phyloP scores from a whole-genome alignment of 371 early-diverging fungal species.

The Zopfochytrium polystomum region DNA sequence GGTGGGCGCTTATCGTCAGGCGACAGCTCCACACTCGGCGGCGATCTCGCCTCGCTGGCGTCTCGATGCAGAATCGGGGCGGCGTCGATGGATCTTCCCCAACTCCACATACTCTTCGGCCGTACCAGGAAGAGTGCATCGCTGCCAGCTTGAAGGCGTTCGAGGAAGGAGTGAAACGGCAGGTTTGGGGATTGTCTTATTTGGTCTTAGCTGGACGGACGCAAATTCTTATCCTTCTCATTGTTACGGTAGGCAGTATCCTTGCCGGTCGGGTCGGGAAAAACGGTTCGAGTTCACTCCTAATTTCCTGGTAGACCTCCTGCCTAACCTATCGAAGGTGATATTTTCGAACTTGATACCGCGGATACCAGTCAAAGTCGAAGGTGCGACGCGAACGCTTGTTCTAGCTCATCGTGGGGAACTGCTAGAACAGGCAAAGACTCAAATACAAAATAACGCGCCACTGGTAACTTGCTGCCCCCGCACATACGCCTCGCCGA shows the following conservation, averaged over 20 bases:
- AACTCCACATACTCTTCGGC: no score
- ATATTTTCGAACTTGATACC: constrained; percentile 80
- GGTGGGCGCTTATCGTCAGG: no score
- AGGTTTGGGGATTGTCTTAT: constrained; percentile 79
- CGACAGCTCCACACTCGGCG: no score
- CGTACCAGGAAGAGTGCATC: constrained; percentile 83
- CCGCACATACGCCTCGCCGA: background rate
- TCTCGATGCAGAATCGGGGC: no score
- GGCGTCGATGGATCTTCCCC: no score
- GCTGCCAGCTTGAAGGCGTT: constrained; percentile 52
- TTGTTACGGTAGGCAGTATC: no score
- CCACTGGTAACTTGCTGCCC: constrained; percentile 52
- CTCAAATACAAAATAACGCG: constrained; percentile 58
- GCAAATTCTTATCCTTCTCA: background rate
- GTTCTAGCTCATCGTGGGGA: constrained; percentile 91
- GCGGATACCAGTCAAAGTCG: constrained; percentile 55
- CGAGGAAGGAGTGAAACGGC: constrained; percentile 56
- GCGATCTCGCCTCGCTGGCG: no score
- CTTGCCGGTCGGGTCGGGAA: no score
- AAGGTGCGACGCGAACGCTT: no score
- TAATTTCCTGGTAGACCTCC: background rate
- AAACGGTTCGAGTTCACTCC: no score
- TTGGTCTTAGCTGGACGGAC: constrained; percentile 13
- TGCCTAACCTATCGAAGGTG: constrained; percentile 43
- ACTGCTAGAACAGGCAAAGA: constrained; percentile 73